Percentiles rank a stretch among this genome's conserved stretches.
phyloP scores from a whole-genome alignment of 495 filamentous ascomycete genomes.

The Aspergillus biplanus region DNA sequence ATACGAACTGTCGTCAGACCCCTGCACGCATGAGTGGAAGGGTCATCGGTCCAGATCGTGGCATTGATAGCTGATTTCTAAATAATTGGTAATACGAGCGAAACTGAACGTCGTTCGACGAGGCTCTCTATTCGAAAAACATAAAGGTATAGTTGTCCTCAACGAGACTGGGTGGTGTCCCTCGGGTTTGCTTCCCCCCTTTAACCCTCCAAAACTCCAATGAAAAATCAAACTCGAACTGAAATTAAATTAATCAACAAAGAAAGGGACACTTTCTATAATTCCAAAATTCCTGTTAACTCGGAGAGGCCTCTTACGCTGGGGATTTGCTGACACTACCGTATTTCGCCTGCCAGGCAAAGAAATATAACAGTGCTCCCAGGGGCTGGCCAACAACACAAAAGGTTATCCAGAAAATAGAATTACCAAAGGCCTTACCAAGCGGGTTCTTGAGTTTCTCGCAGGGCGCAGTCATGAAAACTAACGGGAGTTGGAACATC shows the following conservation, averaged over 20 bases:
- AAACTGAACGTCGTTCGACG: not conserved
- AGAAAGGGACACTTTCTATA: not conserved
- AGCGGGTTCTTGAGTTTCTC: conserved; percentile 75
- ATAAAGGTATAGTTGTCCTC: not conserved
- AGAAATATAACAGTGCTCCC: conserved; percentile 89
- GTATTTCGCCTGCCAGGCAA: conserved; percentile 98
- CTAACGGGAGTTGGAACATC: conserved; percentile 88
- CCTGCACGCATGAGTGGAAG: too few species aligned
- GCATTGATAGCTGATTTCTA: not conserved
- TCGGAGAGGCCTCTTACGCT: not conserved
- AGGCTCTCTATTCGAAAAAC: conserved; percentile 1
- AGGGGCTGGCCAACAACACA: conserved; percentile 93
- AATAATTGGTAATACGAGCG: not conserved
- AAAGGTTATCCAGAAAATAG: conserved; percentile 94
- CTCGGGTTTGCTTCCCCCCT: not conserved
- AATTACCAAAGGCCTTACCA: conserved; percentile 81
- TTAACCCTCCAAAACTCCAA: not conserved
- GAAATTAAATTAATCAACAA: not conserved
- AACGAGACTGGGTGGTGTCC: not conserved
- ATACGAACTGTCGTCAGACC: not conserved
- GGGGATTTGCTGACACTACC: conserved; percentile 64
- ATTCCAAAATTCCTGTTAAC: not conserved
- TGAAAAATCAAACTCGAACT: not conserved
- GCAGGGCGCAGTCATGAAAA: conserved; percentile 74
- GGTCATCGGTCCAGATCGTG: too few species aligned